Evolutionary conservation across 2,329 filamentous ascomycete genomes (phyloP), one percentile per base, ranked within the genome.

Genomic region (Cercospora berteroae): DNA sequence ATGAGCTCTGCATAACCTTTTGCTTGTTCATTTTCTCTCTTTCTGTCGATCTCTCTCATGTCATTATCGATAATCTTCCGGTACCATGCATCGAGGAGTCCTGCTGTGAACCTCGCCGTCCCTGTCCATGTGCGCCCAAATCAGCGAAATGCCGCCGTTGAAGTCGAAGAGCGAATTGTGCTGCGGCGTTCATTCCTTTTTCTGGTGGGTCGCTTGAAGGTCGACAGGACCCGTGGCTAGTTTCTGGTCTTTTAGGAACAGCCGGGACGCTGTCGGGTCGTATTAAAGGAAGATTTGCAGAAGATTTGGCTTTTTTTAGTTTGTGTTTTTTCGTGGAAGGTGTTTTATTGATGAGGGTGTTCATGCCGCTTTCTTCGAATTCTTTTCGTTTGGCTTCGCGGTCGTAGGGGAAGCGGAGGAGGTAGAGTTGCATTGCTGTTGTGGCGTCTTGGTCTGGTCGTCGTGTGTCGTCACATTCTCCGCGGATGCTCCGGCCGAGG

Each of bases 401-500:
- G 20, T 63, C 50, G 33, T 62, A 62, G n/a, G 64, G 58, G 12
- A 56, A 66, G 18, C 25, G 50, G 1, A 62, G 50, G 4, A 67
- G 56, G 12, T 64, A 67, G n/a, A 67, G 61, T 23, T 60, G 60
- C 65, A 67, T 67, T 20, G 60, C 55, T n/a, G 42, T 44, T n/a
- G 48, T 52, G n/a, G 65, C 65, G 59, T 67, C 60, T 18, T 67
- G 60, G 33, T 64, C 60, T 12, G 65, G 52, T 36, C 55, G 25
- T 16, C 61, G 61, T 48, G 55, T 27, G 18, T 59, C 29, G 18
- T 59, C 42, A 48, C 44, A 33, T 31, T 63, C 55, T 31, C 48
- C 33, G 20, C 57, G 23, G 13, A 65, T 50, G 36, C 63, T 52
- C 18, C 63, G 39, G 1, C 55, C 55, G 1, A 59, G 55, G 4